These are phyloP conservation scores for Thelonectria discophora DNA, from an alignment of 2,329 filamentous ascomycete genomes.

Conservation along the genomic window DNA sequence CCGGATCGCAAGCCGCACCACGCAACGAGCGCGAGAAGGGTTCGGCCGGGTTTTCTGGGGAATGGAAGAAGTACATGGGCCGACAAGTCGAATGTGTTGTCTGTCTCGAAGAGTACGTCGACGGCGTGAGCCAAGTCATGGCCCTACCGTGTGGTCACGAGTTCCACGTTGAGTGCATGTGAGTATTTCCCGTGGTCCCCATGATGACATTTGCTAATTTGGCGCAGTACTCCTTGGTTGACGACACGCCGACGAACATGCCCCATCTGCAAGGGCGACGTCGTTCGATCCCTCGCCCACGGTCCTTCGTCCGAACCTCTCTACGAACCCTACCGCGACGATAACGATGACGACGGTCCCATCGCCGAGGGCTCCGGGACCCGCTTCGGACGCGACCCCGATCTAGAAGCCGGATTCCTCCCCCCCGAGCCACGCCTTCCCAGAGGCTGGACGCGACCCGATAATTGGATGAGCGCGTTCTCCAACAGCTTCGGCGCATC, in stretches of 20 bases:
- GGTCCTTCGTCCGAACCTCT: slow-evolving; percentile 60
- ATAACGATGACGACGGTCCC: slow-evolving; percentile 54
- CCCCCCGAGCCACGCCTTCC: slow-evolving; percentile 34
- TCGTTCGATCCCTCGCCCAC: slow-evolving; percentile 75
- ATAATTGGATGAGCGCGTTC: slow-evolving; percentile 52
- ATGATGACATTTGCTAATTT: slow-evolving; percentile 31
- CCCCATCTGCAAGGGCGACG: slow-evolving; percentile 97
- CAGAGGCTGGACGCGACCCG: slow-evolving; percentile 37
- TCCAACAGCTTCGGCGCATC: slow-evolving; percentile 42
- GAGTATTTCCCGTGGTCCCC: slow-evolving; percentile 56
- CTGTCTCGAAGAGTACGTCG: slow-evolving; percentile 94
- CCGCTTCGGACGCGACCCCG: slow-evolving; percentile 46
- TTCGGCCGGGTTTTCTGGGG: slow-evolving; percentile 51
- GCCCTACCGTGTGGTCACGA: slow-evolving; percentile 96
- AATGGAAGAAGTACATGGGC: slow-evolving; percentile 74
- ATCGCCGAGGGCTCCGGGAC: slow-evolving; percentile 48
- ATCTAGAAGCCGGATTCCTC: slow-evolving; percentile 56
- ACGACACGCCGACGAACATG: slow-evolving; percentile 96
- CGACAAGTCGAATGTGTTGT: slow-evolving; percentile 90
- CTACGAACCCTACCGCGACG: slow-evolving; percentile 65
- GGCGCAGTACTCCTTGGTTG: slow-evolving; percentile 86
- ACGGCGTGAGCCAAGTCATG: slow-evolving; percentile 95
- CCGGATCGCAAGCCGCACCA: slow-evolving; percentile 44
- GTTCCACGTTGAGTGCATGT: slow-evolving; percentile 99
- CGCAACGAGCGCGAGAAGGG: slow-evolving; percentile 60